Base-by-base conservation (phyloP, 305 asterid genomes). In the Vinca major region DNA sequence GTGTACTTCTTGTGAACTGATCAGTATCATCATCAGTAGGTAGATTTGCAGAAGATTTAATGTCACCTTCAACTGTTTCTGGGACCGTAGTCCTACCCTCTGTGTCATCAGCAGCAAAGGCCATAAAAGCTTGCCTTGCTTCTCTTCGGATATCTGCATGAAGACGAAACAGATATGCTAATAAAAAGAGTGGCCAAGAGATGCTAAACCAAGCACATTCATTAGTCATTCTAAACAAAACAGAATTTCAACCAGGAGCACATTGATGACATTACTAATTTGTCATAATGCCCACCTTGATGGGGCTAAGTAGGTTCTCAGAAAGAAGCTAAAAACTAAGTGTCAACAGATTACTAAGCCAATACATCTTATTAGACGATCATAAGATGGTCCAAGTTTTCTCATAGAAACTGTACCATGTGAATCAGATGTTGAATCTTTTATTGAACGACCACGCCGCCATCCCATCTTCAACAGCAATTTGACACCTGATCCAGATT, bases 401-500 rank as follows among this genome's bases (percentile, higher is more conserved):
- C 62, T 63, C 10, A 26, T 19, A 65, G 19, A 58, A 21, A 7
- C 12, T 73, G 75, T 86, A 92, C 98, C 94, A 78, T 81, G 80
- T 44, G 90, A 80, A 71, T 86, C 75, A 72, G 70, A 68, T 77
- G 78, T 85, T 41, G 89, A 83, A 71, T 82, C 89, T 79, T 85
- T 88, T 66, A 92, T 84, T 67, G 96, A 88, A 56, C 87, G 94
- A 71, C 98, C 97, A 65, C 82, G 91, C 65, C 96, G 78, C 98
- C 98, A 92, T 79, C 97, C 98, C 98, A 90, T 92, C 88, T 88
- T 92, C 77, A 79, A 69, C 76, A 92, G 80, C 74, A 92, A 85
- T 75, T 85, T 92, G 81, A 87, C 87, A 51, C 98, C 98, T 92
- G 80, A 53, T 64, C 70, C 73, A 62, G 67, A 72, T 74, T 68